phyloP scores from a whole-genome alignment of 2,329 filamentous ascomycete species.

The Zelopaecilomyces penicillatus region DNA sequence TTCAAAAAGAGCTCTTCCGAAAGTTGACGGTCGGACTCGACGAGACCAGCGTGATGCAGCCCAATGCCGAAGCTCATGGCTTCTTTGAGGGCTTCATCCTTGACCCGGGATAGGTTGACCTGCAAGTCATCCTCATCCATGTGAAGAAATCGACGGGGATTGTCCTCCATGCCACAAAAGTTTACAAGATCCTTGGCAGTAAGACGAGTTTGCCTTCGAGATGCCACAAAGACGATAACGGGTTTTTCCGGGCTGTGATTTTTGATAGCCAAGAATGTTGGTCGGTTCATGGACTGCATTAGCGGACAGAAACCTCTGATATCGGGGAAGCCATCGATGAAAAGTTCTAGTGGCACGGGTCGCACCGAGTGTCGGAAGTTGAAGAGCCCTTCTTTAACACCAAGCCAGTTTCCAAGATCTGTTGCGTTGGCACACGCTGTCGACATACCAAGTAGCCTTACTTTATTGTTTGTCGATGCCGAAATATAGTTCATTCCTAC shows the following conservation, averaged over 20 bases:
- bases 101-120: constrained; percentile 77
- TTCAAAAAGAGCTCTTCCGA: constrained; percentile 92
- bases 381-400: constrained; percentile 90
- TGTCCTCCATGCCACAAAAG: constrained; percentile 96
- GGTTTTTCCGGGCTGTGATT: constrained; percentile 93
- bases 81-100: constrained; percentile 86
- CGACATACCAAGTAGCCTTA: constrained; percentile 95
- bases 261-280: constrained; percentile 93
- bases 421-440: constrained; percentile 94
- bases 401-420: constrained; percentile 92
- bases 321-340: constrained; percentile 95
- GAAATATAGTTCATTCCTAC: constrained; percentile 97
- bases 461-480: constrained; percentile 79
- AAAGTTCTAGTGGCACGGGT: constrained; percentile 90
- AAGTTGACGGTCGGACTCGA: constrained; percentile 86
- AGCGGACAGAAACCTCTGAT: constrained; percentile 90
- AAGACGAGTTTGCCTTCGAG: constrained; percentile 84
- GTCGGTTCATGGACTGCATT: constrained; percentile 99
- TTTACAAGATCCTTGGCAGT: constrained; percentile 97
- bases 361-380: constrained; percentile 97
- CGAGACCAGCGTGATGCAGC: constrained; percentile 90
- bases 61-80: constrained; percentile 97
- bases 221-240: constrained; percentile 96
- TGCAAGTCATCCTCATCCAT: constrained; percentile 95
- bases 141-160: constrained; percentile 82